Evolutionary conservation across 208 protist genomes (phyloP).

Genomic region (Acanthamoeba quina): DNA sequence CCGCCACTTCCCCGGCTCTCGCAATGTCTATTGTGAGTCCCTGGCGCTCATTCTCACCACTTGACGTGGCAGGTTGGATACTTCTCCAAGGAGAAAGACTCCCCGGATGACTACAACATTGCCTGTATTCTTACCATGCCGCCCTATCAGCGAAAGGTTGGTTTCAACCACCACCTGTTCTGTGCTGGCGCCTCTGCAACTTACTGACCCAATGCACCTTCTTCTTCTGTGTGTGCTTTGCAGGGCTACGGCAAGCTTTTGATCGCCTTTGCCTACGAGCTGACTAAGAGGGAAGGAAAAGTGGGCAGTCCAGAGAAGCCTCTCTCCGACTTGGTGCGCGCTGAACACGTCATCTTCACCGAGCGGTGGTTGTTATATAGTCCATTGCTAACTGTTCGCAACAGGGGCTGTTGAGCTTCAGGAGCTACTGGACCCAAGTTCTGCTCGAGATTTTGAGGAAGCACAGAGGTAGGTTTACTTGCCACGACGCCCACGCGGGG

Average conservation of each 20-base stretch:
- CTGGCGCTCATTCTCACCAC: no score
- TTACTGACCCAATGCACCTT: conserved; percentile 81
- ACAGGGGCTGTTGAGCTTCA: conserved; percentile 94
- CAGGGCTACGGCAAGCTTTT: conserved; percentile 98
- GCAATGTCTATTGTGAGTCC: neutral
- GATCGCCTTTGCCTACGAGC: conserved; percentile 98
- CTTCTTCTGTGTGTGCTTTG: conserved; percentile 85
- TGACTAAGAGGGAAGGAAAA: conserved; percentile 96
- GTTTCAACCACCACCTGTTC: neutral
- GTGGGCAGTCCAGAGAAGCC: conserved; percentile 99
- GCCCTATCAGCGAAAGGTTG: conserved; percentile 90
- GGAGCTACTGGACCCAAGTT: conserved; percentile 94
- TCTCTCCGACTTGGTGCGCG: conserved; percentile 96
- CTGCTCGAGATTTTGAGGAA: conserved; percentile 90
- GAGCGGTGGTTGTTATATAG: no score
- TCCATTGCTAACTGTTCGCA: neutral
- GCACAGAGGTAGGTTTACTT: conserved; percentile 70
- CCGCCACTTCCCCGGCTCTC: neutral
- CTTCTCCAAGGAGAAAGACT: conserved; percentile 99
- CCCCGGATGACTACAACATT: conserved; percentile 97
- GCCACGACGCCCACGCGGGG: neutral
- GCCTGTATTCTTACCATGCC: conserved; percentile 99
- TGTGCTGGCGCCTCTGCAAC: neutral
- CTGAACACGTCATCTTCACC: neutral
- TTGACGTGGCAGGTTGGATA: conserved; percentile 93